Percentiles rank a stretch among this genome's conserved stretches.
phyloP scores from a whole-genome alignment of 2,329 filamentous ascomycete genomes.

The Aspergillus sp. region DNA sequence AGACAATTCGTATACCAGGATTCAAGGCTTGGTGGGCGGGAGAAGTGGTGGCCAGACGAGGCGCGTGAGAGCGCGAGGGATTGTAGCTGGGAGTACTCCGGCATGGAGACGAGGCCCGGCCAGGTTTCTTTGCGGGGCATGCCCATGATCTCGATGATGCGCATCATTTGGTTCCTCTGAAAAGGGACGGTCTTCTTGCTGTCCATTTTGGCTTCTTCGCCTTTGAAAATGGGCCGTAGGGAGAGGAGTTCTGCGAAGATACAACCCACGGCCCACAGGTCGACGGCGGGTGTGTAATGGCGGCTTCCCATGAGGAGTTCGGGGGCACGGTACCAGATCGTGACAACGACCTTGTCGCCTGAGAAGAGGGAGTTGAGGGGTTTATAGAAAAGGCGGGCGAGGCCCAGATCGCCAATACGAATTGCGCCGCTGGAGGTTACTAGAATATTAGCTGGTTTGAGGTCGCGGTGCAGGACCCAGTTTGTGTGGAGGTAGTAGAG shows the following conservation, averaged over 20 bases:
- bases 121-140: conserved; percentile 82
- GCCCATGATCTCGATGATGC: conserved; percentile 95
- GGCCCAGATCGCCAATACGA: conserved; percentile 87
- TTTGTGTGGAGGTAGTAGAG: conserved; percentile 91
- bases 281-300: conserved; percentile 96
- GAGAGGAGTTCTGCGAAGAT: conserved; percentile 94
- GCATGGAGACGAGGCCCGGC: conserved; percentile 78
- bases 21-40: conserved; percentile 57
- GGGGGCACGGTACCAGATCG: conserved; percentile 96
- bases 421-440: conserved; percentile 85
- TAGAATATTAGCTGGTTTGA: conserved; percentile 99
- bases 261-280: conserved; percentile 95
- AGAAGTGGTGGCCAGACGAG: conserved; percentile 38
- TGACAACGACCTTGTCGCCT: conserved; percentile 96
- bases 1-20: conserved; percentile 73
- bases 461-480: conserved; percentile 93
- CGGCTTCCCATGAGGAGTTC: conserved; percentile 84
- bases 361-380: conserved; percentile 85
- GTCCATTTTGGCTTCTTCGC: conserved; percentile 98
- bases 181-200: conserved; percentile 96
- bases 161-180: conserved; percentile 97
- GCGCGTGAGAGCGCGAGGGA: conserved; percentile 40
- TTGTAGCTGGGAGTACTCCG: conserved; percentile 70
- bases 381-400: conserved; percentile 89
- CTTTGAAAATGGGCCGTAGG: conserved; percentile 91